phyloP scores from a whole-genome alignment of 768 basidiomycete species.

The Tricholoma matsutake region DNA sequence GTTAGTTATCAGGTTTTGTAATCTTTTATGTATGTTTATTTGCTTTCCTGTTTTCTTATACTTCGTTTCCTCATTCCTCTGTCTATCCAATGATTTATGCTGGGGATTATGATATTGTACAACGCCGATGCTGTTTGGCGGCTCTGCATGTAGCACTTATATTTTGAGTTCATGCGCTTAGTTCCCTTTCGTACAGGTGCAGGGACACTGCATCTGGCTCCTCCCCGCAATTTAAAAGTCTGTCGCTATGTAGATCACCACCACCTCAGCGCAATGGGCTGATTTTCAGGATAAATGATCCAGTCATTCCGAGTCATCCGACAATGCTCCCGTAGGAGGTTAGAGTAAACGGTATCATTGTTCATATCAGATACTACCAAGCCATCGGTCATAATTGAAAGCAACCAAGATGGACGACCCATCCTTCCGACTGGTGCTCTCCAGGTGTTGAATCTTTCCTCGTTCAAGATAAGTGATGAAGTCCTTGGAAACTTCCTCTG shows the following conservation, averaged over 20 bases:
- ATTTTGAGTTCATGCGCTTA: no score
- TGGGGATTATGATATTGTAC: not conserved
- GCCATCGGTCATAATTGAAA: constrained; percentile 48
- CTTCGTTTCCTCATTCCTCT: not conserved
- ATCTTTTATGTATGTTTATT: constrained; percentile 10
- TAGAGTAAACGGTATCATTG: not conserved
- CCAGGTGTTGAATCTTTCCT: constrained; percentile 32
- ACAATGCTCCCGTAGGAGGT: no score
- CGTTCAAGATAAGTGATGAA: constrained; percentile 45
- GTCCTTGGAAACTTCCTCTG: constrained; percentile 40
- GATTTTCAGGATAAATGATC: no score
- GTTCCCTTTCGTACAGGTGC: no score
- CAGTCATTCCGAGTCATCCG: no score
- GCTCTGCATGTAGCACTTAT: no score
- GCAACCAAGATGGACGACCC: constrained; percentile 24
- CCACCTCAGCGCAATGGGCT: no score
- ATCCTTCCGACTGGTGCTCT: constrained; percentile 31
- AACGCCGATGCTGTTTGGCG: no score
- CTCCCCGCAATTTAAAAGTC: no score
- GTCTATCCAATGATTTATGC: not conserved
- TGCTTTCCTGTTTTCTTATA: constrained; percentile 11
- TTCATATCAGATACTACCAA: constrained; percentile 3
- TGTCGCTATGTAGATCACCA: no score
- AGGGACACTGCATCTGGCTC: no score
- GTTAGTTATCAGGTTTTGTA: not conserved